These are phyloP conservation scores for Echinosophora koreensis DNA, from an alignment of 306 rosid species.

Conservation along the genomic window DNA sequence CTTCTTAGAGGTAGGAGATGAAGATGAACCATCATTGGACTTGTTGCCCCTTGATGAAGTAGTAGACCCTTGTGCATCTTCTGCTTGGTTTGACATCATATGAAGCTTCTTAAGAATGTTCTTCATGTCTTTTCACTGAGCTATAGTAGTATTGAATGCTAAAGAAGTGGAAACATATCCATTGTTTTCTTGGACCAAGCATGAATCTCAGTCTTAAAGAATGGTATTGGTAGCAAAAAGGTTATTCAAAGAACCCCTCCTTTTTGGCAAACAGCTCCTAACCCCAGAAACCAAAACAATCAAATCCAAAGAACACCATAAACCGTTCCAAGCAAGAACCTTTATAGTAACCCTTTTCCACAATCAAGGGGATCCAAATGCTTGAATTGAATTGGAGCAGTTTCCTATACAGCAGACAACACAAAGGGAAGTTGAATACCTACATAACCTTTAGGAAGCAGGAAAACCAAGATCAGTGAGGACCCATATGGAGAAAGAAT, in stretches of 20 bases:
- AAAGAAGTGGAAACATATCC: slow-evolving; percentile 72
- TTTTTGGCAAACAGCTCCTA: slow-evolving; percentile 48
- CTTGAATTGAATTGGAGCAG: slow-evolving; percentile 51
- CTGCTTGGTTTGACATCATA: slow-evolving; percentile 82
- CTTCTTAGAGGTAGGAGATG: slow-evolving; percentile 59
- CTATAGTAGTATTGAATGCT: slow-evolving; percentile 49
- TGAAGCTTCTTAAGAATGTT: slow-evolving; percentile 94
- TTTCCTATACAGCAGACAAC: slow-evolving; percentile 45
- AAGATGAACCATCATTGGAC: slow-evolving; percentile 61
- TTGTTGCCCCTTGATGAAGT: slow-evolving; percentile 68
- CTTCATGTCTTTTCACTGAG: slow-evolving; percentile 72
- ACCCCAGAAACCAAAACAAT: slow-evolving; percentile 50
- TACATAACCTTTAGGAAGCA: slow-evolving; percentile 54
- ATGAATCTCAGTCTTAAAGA: slow-evolving; percentile 60
- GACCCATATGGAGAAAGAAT: slow-evolving; percentile 46
- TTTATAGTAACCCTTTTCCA: slow-evolving; percentile 37
- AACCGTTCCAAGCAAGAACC: slow-evolving; percentile 50
- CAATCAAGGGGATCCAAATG: slow-evolving; percentile 59
- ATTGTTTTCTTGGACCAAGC: slow-evolving; percentile 75
- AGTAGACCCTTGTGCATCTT: slow-evolving; percentile 68
- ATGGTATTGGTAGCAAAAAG: slow-evolving; percentile 38
- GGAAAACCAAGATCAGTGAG: slow-evolving; percentile 38
- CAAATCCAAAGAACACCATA: slow-evolving; percentile 54
- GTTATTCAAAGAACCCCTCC: slow-evolving; percentile 50
- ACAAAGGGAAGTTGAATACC: slow-evolving; percentile 40